Conservation (phyloP, 139 green algal species). For the Desmodesmus armatus region DNA sequence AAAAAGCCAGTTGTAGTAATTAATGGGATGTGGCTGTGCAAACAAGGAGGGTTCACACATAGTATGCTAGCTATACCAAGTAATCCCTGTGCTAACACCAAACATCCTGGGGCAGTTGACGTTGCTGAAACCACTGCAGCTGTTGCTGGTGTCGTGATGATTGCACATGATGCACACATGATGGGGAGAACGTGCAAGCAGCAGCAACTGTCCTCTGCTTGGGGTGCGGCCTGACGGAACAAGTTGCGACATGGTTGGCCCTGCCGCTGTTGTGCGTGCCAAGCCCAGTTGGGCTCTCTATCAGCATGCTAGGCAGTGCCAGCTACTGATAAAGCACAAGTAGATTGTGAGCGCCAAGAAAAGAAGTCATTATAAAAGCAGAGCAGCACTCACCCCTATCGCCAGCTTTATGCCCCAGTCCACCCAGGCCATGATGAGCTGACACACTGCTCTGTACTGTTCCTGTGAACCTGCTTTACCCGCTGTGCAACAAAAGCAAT, state of each 20-base stretch:
- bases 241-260: neutral
- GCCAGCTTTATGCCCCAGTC: neutral
- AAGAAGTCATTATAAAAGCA: neutral
- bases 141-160: no score
- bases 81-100: no score
- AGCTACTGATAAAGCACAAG: neutral
- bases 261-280: neutral
- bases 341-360: neutral
- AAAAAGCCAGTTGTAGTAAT: no score
- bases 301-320: neutral
- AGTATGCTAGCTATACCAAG: no score
- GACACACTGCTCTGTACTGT: neutral
- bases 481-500: neutral
- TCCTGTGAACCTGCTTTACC: neutral
- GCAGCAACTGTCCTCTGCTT: neutral
- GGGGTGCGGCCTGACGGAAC: neutral
- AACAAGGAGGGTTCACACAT: no score
- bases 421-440: neutral
- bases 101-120: no score
- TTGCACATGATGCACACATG: no score
- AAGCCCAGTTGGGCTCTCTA: neutral
- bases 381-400: conserved; percentile 3
- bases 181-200: no score
- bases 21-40: no score
- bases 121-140: no score